A percentile compares a stretch with the other conserved stretches of the same genome.
phyloP scores from a whole-genome alignment of 208 protist species.

The Trypanosoma lewisi region DNA sequence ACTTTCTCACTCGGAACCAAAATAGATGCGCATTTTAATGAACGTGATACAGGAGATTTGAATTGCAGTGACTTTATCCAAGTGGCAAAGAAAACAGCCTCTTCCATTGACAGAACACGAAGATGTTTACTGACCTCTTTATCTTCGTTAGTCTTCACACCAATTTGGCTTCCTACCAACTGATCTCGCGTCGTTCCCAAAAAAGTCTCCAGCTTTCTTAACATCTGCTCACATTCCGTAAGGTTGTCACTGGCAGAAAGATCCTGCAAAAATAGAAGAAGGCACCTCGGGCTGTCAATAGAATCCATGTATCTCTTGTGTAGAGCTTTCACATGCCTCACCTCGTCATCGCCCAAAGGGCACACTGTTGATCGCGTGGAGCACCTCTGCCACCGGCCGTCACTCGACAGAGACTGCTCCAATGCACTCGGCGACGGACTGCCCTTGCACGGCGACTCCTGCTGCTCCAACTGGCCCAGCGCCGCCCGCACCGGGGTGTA shows the following conservation, averaged over 20 bases:
- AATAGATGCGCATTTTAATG: not conserved
- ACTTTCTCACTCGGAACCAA: not conserved
- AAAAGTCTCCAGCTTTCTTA: constrained; percentile 10
- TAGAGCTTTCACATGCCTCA: not conserved
- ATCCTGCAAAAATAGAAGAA: constrained; percentile 13
- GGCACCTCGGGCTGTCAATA: constrained; percentile 3
- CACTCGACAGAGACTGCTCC: not conserved
- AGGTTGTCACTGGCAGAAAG: not conserved
- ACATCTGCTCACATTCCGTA: constrained; percentile 4
- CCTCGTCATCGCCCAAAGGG: not conserved
- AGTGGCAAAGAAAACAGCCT: constrained; percentile 10
- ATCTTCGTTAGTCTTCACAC: not conserved
- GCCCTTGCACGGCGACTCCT: not conserved
- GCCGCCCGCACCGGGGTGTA: no score
- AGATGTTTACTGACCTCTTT: not conserved
- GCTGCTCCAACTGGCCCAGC: no score
- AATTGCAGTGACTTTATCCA: constrained; percentile 20
- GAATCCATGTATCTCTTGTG: not conserved
- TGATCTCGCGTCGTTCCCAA: constrained; percentile 10
- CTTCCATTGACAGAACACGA: constrained; percentile 21
- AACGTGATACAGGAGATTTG: not conserved
- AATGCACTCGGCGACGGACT: not conserved
- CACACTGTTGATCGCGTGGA: not conserved
- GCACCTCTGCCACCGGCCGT: not conserved
- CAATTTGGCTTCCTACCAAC: not conserved